Conservation (phyloP, 2,329 filamentous ascomycete species). For the Pyrenophora tritici-repentis region DNA sequence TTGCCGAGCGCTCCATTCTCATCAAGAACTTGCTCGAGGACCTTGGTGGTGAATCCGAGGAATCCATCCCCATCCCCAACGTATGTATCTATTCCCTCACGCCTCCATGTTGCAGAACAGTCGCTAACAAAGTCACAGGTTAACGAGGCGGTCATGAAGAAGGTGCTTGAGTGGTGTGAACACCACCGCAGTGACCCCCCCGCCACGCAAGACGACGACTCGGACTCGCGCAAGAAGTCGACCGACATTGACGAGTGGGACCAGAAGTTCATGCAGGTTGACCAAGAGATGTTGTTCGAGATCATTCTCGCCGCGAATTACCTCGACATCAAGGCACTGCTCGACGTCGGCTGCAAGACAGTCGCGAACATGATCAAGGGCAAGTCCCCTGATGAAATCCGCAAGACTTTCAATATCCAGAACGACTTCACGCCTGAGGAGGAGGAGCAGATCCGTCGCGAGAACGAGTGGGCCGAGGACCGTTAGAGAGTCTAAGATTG, state of each 20-base stretch:
- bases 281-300: slow-evolving; percentile 99
- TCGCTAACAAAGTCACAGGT: slow-evolving; percentile 57
- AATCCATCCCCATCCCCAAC: slow-evolving; percentile 88
- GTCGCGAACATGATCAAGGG: slow-evolving; percentile 99
- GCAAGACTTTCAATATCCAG: slow-evolving; percentile 99
- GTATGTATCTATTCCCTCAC: slow-evolving; percentile 39
- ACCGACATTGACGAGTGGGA: slow-evolving; percentile 99
- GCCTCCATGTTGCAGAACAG: background rate
- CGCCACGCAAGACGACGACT: slow-evolving; percentile 83
- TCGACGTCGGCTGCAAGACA: slow-evolving; percentile 98
- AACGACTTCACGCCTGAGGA: slow-evolving; percentile 99
- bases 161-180: slow-evolving; percentile 97
- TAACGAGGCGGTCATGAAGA: slow-evolving; percentile 89
- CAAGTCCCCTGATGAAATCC: slow-evolving; percentile 98
- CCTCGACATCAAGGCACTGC: slow-evolving; percentile 96
- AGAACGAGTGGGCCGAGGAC: slow-evolving; percentile 59
- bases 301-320: slow-evolving; percentile 99
- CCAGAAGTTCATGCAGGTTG: slow-evolving; percentile 99
- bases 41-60: slow-evolving; percentile 66
- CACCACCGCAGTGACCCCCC: slow-evolving; percentile 90
- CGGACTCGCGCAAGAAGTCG: slow-evolving; percentile 94
- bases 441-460: slow-evolving; percentile 82
- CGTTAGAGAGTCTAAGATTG: slow-evolving; percentile 27
- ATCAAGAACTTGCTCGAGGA: slow-evolving; percentile 99
- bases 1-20: slow-evolving; percentile 88